A percentile compares a stretch with the other conserved stretches of the same genome.
Conservation (phyloP, 176 grass and related monocot genomes). For the Musa itinerans region DNA sequence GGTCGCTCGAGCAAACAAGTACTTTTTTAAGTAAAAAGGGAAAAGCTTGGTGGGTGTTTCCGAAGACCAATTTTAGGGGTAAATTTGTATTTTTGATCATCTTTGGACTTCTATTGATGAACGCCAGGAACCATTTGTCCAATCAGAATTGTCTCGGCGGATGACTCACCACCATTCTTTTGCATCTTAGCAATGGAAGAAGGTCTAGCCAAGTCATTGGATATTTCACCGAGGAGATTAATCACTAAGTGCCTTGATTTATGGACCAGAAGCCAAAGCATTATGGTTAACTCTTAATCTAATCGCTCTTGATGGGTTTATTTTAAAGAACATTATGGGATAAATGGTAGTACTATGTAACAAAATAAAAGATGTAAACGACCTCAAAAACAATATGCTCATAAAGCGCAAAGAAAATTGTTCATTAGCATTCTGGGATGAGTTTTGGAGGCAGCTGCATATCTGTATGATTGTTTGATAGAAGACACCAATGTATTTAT, state of each 20-base stretch:
- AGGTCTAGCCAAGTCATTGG: background rate
- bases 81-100: background rate
- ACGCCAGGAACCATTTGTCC: background rate
- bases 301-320: no score
- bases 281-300: no score
- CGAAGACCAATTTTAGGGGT: background rate
- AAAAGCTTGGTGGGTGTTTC: background rate
- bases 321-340: no score
- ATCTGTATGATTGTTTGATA: no score
- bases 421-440: no score
- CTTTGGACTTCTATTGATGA: background rate
- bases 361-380: background rate
- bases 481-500: no score
- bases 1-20: background rate
- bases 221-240: background rate
- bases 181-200: background rate
- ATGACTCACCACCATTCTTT: background rate
- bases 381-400: background rate
- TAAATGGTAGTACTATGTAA: background rate
- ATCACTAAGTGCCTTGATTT: no score
- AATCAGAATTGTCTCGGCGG: background rate
- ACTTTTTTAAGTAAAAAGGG: background rate
- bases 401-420: background rate
- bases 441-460: no score
- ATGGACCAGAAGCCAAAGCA: no score